phyloP scores from a whole-genome alignment of 139 green algal species.

The Eudorina sp. region DNA sequence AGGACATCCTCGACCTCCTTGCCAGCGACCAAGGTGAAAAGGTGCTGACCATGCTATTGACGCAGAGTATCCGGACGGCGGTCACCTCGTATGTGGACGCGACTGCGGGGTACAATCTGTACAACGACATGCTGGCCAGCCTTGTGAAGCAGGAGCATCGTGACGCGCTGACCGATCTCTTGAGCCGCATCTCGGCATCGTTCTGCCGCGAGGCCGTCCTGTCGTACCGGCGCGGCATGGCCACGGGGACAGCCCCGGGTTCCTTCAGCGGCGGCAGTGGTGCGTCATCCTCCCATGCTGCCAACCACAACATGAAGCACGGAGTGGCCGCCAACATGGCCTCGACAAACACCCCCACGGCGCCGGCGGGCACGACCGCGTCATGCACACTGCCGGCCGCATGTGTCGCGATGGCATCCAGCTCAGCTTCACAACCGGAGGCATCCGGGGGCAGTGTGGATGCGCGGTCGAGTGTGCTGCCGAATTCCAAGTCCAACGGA shows the following conservation, averaged over 20 bases:
- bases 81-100: conserved; percentile 61
- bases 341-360: too few species aligned
- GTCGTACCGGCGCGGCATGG: conserved; percentile 23
- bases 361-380: too few species aligned
- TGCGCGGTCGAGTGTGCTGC: neutral
- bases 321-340: too few species aligned
- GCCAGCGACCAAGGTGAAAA: conserved; percentile 56
- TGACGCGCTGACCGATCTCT: conserved; percentile 55
- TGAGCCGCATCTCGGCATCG: conserved; percentile 49
- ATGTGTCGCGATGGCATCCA: too few species aligned
- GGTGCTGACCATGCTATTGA: conserved; percentile 61
- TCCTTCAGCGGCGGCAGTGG: neutral
- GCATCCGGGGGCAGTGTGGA: too few species aligned
- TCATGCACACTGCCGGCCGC: too few species aligned
- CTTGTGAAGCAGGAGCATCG: conserved; percentile 56
- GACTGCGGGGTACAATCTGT: conserved; percentile 58
- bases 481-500: conserved; percentile 7
- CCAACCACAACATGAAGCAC: too few species aligned
- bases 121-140: conserved; percentile 59
- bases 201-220: conserved; percentile 53
- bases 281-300: neutral
- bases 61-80: conserved; percentile 56
- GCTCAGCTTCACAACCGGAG: too few species aligned
- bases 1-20: conserved; percentile 47
- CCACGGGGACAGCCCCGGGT: neutral